Evolutionary conservation across 345 rosid species (phyloP).

Genomic region (Sisymbrium irio): DNA sequence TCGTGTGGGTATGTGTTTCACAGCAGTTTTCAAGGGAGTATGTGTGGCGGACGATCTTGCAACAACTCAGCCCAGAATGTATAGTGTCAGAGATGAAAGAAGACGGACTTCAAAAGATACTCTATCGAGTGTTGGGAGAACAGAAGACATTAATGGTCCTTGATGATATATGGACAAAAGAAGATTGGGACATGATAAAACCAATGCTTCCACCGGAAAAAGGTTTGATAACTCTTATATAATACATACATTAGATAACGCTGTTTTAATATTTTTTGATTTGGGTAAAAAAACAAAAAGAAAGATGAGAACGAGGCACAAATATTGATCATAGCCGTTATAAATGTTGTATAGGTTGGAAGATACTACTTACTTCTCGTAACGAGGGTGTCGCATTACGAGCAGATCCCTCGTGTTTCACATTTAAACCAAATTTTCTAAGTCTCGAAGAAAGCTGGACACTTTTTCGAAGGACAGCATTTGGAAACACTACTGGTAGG

Average conservation of each 20-base stretch:
- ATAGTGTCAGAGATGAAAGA: constrained; percentile 25
- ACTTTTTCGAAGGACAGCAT: too few species aligned
- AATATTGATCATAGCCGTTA: too few species aligned
- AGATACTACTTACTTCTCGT: constrained; percentile 48
- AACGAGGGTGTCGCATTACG: neutral
- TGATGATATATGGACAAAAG: constrained; percentile 43
- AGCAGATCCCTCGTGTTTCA: too few species aligned
- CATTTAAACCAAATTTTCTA: too few species aligned
- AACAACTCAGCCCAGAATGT: constrained; percentile 9
- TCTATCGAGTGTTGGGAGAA: constrained; percentile 8
- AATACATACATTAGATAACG: too few species aligned
- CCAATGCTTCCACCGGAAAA: constrained; percentile 25
- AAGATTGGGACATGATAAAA: constrained; percentile 36
- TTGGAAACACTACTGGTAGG: too few species aligned
- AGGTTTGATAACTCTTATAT: too few species aligned
- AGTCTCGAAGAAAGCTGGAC: too few species aligned
- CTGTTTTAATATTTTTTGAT: too few species aligned
- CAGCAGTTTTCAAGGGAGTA: constrained; percentile 26
- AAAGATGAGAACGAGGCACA: too few species aligned
- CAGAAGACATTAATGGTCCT: constrained; percentile 40
- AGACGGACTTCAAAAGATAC: constrained; percentile 9
- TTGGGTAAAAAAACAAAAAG: too few species aligned
- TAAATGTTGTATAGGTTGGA: constrained; percentile 16
- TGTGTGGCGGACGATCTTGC: constrained; percentile 35
- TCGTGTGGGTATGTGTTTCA: constrained; percentile 45